Conservation (phyloP, 202 grass and related monocot genomes). For the Brachypodium distachyon region DNA sequence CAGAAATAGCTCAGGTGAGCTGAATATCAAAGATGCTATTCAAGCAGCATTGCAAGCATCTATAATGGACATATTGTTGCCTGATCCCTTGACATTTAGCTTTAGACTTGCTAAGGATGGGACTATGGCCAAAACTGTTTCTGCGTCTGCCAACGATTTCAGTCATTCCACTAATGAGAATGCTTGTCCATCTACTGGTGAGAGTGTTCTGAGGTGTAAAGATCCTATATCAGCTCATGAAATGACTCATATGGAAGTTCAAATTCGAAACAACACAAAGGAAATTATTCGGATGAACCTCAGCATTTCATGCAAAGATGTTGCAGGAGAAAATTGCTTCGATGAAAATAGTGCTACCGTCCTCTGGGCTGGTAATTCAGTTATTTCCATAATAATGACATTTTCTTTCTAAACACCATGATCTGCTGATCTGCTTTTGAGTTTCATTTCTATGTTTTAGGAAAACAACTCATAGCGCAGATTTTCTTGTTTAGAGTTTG, state of each 20-base stretch:
- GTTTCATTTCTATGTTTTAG: background rate
- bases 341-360: conserved; percentile 77
- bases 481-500: background rate
- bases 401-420: background rate
- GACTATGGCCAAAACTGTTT: background rate
- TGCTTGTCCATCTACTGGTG: background rate
- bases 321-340: conserved; percentile 80
- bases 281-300: conserved; percentile 85
- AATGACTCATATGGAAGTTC: conserved; percentile 79
- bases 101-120: conserved; percentile 61
- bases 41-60: conserved; percentile 84
- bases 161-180: background rate
- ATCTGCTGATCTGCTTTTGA: background rate
- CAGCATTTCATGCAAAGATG: conserved; percentile 84
- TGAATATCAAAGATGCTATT: conserved; percentile 97
- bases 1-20: conserved; percentile 88
- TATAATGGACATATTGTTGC: conserved; percentile 89
- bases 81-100: conserved; percentile 86
- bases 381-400: background rate
- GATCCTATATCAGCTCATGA: conserved; percentile 72
- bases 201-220: conserved; percentile 32
- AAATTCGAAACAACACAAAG: conserved; percentile 88
- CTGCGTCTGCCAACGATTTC: background rate
- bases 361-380: conserved; percentile 68
- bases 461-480: background rate